phyloP scores from a whole-genome alignment of 176 grass and related monocot species.

The Otatea glauca region DNA sequence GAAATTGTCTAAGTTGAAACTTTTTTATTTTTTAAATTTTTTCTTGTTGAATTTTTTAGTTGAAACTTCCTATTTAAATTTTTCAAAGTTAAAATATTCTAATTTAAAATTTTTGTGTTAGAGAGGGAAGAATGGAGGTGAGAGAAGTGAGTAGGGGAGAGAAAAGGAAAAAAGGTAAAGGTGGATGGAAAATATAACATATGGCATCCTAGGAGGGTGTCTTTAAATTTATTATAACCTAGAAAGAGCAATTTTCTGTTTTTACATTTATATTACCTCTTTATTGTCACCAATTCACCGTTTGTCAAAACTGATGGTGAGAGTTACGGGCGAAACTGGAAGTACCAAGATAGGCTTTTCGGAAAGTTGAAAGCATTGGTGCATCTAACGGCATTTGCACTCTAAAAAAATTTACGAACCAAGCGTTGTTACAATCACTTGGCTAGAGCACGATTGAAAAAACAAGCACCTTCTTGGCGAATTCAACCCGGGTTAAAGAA shows the following conservation, averaged over 20 bases:
- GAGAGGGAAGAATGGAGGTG: no score
- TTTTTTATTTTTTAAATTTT: no score
- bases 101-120: no score
- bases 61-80: no score
- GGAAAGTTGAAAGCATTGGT: conserved; percentile 1
- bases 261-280: neutral
- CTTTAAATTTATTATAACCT: no score
- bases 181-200: no score
- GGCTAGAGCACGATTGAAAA: neutral
- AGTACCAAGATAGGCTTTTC: neutral
- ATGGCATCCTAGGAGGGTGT: no score
- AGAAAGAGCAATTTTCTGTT: neutral
- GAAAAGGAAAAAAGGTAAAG: no score
- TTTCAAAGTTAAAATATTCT: no score
- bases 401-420: neutral
- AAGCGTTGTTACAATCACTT: neutral
- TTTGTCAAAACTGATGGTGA: conserved; percentile 9
- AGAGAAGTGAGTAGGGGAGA: no score
- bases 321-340: neutral
- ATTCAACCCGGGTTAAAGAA: conserved; percentile 18
- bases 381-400: neutral
- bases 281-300: neutral
- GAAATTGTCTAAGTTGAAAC: no score
- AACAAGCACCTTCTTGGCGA: neutral
- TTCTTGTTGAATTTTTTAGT: no score